These are phyloP conservation scores for Prunus padus DNA, from an alignment of 306 rosid genomes.

Conservation along the genomic window DNA sequence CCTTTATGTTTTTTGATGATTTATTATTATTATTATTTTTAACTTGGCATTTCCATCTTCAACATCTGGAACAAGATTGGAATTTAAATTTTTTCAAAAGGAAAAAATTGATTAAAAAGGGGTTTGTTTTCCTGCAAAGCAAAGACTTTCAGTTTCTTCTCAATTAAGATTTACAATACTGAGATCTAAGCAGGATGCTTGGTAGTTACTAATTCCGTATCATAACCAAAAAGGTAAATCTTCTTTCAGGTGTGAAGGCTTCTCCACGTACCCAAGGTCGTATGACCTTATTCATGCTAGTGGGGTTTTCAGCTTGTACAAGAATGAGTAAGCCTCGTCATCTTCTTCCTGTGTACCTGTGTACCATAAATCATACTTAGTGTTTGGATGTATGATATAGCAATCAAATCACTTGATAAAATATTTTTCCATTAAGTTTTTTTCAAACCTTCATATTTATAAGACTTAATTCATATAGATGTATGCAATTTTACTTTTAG, in stretches of 20 bases:
- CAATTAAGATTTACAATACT: background rate
- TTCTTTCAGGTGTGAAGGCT: slow-evolving; percentile 90
- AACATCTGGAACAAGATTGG: background rate
- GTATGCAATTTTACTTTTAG: background rate
- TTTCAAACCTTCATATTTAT: background rate
- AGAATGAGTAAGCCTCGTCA: slow-evolving; percentile 55
- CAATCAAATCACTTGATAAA: background rate
- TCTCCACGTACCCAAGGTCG: slow-evolving; percentile 98
- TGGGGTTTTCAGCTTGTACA: slow-evolving; percentile 76
- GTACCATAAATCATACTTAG: background rate
- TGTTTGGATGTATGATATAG: background rate
- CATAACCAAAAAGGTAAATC: background rate
- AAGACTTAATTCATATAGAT: background rate
- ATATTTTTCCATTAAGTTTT: background rate
- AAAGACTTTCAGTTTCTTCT: background rate
- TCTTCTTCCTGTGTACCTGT: slow-evolving; percentile 26
- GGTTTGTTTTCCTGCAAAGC: background rate
- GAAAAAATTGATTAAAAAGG: background rate
- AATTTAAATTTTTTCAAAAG: background rate
- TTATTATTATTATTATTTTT: background rate
- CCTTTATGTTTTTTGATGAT: background rate
- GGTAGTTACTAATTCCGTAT: background rate
- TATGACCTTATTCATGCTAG: slow-evolving; percentile 85
- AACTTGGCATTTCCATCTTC: too few species aligned
- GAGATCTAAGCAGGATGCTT: background rate